Evolutionary conservation across 345 rosid species (phyloP), one percentile per base, ranked within the genome.

Genomic region (Salix arbutifolia): DNA sequence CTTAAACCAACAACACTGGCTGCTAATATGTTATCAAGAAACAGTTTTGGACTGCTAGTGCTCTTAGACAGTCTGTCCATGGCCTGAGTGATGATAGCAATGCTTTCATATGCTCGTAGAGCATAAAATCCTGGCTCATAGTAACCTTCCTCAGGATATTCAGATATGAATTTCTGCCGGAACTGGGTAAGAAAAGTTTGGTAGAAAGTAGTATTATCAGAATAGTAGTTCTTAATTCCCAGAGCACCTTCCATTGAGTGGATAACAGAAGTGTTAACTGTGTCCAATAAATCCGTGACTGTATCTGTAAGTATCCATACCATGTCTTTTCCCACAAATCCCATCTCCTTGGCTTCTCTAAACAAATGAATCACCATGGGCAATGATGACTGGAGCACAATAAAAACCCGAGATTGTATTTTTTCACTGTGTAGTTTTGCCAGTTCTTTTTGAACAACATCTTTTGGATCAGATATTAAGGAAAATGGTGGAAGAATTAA

Each of bases 221-320:
- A 25, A 73, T 70, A 81, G 58, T 80, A 70, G 1, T 70, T 60
- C 75, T 79, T 84, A 82, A 90, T 77, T 75, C 88, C 90, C 12
- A 88, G 40, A 37, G 83, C 77, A 23, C 90, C 93, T 79, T 85
- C 76, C 85, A 87, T 82, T 8, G 85, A 80, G 66, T 83, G 71
- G 50, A 85, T 77, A 66, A 84, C 87, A 1, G 89, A 82, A 37
- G 80, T 58, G 67, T 85, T 78, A 71, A 85, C 17, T 1, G 83
- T 78, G 69, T 86, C 89, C 0, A 88, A 50, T 26, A 70, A 82
- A 56, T 69, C 76, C 2, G 87, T 50, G 21, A 85, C 71, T 25
- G 72, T 53, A 6, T 83, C 83, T 3, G 83, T 74, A 64, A 87
- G 62, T 33, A 90, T 82, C 91, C 93, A 88, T 8, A 78, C 85